Percentiles rank a stretch among this genome's conserved stretches.
Conservation (phyloP, 306 rosid genomes). For the Lablab purpureus region DNA sequence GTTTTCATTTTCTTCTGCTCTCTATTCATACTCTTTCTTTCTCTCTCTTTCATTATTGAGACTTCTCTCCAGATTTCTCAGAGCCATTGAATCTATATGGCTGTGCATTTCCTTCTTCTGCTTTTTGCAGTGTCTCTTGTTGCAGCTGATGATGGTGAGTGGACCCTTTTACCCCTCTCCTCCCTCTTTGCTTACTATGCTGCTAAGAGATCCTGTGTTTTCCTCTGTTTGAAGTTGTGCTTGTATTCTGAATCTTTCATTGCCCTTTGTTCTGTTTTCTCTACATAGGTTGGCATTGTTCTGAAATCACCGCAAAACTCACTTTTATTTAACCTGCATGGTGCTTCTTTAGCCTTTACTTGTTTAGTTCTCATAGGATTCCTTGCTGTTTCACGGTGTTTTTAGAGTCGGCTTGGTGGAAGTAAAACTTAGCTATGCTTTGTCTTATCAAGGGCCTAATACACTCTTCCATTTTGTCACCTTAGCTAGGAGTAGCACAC, state of each 20-base stretch:
- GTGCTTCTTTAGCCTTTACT: constrained; percentile 25
- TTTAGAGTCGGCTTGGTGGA: constrained; percentile 3
- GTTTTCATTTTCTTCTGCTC: constrained; percentile 35
- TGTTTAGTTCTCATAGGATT: background rate
- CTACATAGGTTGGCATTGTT: constrained; percentile 11
- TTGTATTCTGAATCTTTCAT: constrained; percentile 41
- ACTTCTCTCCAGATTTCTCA: constrained; percentile 46
- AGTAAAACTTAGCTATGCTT: constrained; percentile 3
- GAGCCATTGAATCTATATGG: constrained; percentile 61
- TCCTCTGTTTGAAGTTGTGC: constrained; percentile 21
- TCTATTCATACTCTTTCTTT: constrained; percentile 34
- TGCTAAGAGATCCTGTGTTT: constrained; percentile 32
- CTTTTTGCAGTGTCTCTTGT: constrained; percentile 57
- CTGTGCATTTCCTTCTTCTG: constrained; percentile 60
- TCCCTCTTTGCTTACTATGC: constrained; percentile 13
- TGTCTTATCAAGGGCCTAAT: background rate
- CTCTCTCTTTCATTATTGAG: constrained; percentile 54
- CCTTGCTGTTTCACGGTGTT: constrained; percentile 19
- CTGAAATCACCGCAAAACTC: background rate
- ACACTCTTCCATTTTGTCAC: background rate
- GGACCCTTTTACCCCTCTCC: background rate
- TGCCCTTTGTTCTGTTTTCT: constrained; percentile 30
- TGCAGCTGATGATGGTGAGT: constrained; percentile 75
- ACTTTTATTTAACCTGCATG: constrained; percentile 15
- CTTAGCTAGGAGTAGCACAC: background rate